Conservation (phyloP, 2,329 filamentous ascomycete species). For the Aspergillus fructus region DNA sequence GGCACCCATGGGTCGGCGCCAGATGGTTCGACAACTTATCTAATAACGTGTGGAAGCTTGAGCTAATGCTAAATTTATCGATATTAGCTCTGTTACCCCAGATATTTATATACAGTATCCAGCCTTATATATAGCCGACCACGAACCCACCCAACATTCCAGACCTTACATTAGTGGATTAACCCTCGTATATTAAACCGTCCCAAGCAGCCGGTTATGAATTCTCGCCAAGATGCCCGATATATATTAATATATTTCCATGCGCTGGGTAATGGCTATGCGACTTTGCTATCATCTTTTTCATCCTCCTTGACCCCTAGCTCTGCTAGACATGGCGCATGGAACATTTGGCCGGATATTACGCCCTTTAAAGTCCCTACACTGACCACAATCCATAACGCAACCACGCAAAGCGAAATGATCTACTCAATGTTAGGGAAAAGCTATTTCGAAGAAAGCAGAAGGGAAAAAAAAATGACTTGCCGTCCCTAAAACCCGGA, state of each 20-base stretch:
- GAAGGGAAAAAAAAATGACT: slow-evolving; percentile 9
- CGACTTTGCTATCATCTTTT: slow-evolving; percentile 17
- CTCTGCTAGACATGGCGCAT: slow-evolving; percentile 54
- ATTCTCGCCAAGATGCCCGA: background rate
- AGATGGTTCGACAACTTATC: background rate
- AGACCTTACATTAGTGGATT: slow-evolving; percentile 1
- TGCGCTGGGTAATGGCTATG: slow-evolving; percentile 9
- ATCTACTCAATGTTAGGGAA: slow-evolving; percentile 32
- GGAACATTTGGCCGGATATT: slow-evolving; percentile 51
- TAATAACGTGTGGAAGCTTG: background rate
- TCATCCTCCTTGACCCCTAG: slow-evolving; percentile 22
- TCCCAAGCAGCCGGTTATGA: background rate
- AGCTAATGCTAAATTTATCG: background rate
- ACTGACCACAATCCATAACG: slow-evolving; percentile 58
- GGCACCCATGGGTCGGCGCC: slow-evolving; percentile 7
- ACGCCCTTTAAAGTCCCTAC: slow-evolving; percentile 50
- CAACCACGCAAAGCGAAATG: slow-evolving; percentile 51
- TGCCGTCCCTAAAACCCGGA: slow-evolving; percentile 55
- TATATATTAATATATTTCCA: background rate
- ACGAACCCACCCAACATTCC: background rate
- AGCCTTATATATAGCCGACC: background rate
- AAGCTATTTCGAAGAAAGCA: background rate
- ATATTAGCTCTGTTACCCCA: too few relatives aligned
- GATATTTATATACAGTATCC: background rate
- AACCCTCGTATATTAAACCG: background rate